Base-by-base conservation (phyloP, 805 yeast genomes). In the Saccharomycopsis vini region DNA sequence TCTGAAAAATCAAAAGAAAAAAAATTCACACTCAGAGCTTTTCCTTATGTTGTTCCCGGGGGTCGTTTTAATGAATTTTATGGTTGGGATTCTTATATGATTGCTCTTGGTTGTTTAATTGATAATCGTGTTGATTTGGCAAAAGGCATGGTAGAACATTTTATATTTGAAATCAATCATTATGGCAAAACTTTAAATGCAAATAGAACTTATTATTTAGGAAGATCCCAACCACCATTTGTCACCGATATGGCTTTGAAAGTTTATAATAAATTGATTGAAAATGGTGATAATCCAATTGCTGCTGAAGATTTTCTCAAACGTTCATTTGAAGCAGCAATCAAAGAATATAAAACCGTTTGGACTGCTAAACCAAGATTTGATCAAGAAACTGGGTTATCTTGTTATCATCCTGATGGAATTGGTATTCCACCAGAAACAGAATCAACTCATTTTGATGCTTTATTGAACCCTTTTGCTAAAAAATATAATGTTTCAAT, bases 1-100 rank as follows among this genome's bases (percentile, higher is more conserved):
- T n/a, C n/a, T n/a, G 39, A 40, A 3, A 32, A 19, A 4, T 20
- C 26, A 24, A 32, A 35, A 21, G 23, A 35, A 31, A 29, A 28
- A 5, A 31, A 42, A 13, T 39, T 16, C 29, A 67, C 71, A 12
- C 54, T 81, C 38, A 67, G 72, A 32, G 86, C 88, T 18, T 78
- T 73, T 55, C 95, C 95, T 0, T 90, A 90, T 61, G 83, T 86
- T 15, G 97, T 90, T 20, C 98, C 98, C 1, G 98, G 98, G 15
- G 97, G 98, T 19, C 69, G 98, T 51, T 90, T 90, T 63, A 92
- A 92, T 64, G 98, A 90, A 63, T 72, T 88, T 46, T 90, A 92
- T 57, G 98, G 97, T 13, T 90, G 98, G 98, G 98, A 90, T 61
- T 87, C 96, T 2, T 90, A 92, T 58, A 84, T 92, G 81, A 88